phyloP scores from a whole-genome alignment of 1,284 basidiomycete species.

The Rhodotorula mucilaginosa region DNA sequence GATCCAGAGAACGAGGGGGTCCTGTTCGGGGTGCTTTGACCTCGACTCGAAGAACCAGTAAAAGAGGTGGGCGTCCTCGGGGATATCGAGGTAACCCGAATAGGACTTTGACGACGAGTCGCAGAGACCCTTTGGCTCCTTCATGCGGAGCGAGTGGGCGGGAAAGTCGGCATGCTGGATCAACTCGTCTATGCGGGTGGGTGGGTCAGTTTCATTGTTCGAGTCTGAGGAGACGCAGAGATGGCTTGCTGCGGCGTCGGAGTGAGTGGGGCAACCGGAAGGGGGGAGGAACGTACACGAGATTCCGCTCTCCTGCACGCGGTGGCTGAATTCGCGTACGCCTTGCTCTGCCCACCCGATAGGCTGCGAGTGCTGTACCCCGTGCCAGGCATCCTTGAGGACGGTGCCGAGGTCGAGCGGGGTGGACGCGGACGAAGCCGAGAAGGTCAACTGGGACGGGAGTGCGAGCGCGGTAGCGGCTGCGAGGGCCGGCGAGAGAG shows the following conservation, averaged over 20 bases:
- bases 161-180: conserved; percentile 69
- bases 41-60: conserved; percentile 86
- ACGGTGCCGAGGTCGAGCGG: background rate
- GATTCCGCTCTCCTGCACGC: conserved; percentile 19
- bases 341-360: conserved; percentile 23
- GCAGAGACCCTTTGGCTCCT: conserved; percentile 57
- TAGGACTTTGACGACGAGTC: conserved; percentile 79
- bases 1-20: conserved; percentile 83
- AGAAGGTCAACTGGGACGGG: conserved; percentile 3
- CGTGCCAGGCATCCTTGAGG: conserved; percentile 12
- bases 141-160: conserved; percentile 66
- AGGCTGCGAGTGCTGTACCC: conserved; percentile 7
- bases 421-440: background rate
- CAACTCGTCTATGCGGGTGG: conserved; percentile 62
- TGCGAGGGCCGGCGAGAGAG: conserved; percentile 5
- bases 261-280: background rate
- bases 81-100: conserved; percentile 85
- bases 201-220: background rate
- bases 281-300: conserved; percentile 15
- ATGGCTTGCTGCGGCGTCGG: background rate
- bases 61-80: conserved; percentile 79
- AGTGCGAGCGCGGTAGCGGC: background rate
- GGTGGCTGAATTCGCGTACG: conserved; percentile 22
- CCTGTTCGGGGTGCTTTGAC: conserved; percentile 61
- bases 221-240: background rate